Conservation (phyloP, 2,329 filamentous ascomycete genomes). For the Colletotrichum sp. region DNA sequence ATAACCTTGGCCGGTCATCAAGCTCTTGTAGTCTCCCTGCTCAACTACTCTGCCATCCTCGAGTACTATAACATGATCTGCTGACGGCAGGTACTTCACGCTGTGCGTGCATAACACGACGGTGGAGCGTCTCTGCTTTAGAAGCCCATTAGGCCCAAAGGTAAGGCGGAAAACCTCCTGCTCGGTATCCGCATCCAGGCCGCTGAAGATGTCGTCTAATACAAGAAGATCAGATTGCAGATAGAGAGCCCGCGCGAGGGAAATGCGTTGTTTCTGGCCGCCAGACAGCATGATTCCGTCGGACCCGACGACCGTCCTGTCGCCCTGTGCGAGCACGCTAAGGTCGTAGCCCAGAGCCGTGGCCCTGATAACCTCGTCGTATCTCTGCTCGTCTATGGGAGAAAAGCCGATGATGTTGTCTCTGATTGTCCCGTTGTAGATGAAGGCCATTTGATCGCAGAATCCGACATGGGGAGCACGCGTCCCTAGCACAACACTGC, state of each 20-base stretch:
- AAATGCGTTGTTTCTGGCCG: constrained; percentile 36
- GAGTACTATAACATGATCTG: constrained; percentile 54
- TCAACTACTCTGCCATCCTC: constrained; percentile 48
- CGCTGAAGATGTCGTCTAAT: constrained; percentile 37
- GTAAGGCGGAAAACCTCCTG: constrained; percentile 37
- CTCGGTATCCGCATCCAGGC: constrained; percentile 37
- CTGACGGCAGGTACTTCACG: constrained; percentile 34
- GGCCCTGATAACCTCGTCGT: constrained; percentile 23
- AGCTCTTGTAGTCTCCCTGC: constrained; percentile 39
- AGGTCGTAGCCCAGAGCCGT: constrained; percentile 24
- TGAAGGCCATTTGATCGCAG: constrained; percentile 35
- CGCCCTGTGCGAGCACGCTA: constrained; percentile 30
- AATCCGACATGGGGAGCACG: constrained; percentile 29
- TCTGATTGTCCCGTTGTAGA: constrained; percentile 25
- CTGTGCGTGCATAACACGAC: constrained; percentile 33
- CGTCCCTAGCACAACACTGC: constrained; percentile 16
- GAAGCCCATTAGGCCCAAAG: constrained; percentile 31
- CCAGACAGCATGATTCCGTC: constrained; percentile 38
- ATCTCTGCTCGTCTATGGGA: constrained; percentile 21
- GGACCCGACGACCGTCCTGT: constrained; percentile 35
- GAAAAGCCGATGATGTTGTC: constrained; percentile 28
- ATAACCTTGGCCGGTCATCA: constrained; percentile 34
- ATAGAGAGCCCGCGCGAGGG: constrained; percentile 29
- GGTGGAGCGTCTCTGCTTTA: constrained; percentile 19
- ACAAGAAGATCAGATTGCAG: constrained; percentile 27